These are phyloP conservation scores for Mallotus repandus DNA, from an alignment of 441 rosid genomes.

Conservation along the genomic window DNA sequence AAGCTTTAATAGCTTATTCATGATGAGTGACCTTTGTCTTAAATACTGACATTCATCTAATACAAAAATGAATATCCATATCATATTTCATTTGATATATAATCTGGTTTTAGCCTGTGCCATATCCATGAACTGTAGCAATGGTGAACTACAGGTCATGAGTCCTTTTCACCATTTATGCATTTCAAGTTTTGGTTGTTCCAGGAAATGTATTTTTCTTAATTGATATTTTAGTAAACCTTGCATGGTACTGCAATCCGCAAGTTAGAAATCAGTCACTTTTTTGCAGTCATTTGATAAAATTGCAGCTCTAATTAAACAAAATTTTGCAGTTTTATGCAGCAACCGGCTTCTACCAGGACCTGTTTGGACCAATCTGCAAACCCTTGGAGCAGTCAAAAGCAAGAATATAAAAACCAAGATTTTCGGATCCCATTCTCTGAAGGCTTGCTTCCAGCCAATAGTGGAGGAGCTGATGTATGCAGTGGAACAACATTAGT, in stretches of 20 bases:
- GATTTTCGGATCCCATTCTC: conserved; percentile 5
- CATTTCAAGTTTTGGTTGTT: background rate
- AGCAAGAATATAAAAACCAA: background rate
- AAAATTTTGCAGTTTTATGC: conserved; percentile 13
- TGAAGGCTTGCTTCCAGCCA: conserved; percentile 4
- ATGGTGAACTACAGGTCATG: background rate
- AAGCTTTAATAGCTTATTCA: background rate
- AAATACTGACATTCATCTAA: background rate
- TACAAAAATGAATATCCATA: background rate
- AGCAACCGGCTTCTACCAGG: conserved; percentile 1
- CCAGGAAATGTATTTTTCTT: background rate
- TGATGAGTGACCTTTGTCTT: background rate
- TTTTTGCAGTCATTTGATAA: background rate
- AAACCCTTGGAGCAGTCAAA: background rate
- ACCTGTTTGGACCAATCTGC: conserved; percentile 4
- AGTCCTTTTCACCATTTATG: background rate
- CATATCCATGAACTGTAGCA: background rate
- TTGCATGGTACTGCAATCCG: background rate
- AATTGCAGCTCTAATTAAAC: conserved; percentile 6
- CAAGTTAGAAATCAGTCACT: background rate
- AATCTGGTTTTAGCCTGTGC: background rate
- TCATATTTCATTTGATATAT: background rate
- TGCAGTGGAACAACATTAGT: conserved; percentile 11
- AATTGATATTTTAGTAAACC: background rate
- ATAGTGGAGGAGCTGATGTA: background rate